Percentiles rank a stretch among this genome's conserved stretches.
Conservation (phyloP, 441 rosid species). For the Flueggea neowawraea region DNA sequence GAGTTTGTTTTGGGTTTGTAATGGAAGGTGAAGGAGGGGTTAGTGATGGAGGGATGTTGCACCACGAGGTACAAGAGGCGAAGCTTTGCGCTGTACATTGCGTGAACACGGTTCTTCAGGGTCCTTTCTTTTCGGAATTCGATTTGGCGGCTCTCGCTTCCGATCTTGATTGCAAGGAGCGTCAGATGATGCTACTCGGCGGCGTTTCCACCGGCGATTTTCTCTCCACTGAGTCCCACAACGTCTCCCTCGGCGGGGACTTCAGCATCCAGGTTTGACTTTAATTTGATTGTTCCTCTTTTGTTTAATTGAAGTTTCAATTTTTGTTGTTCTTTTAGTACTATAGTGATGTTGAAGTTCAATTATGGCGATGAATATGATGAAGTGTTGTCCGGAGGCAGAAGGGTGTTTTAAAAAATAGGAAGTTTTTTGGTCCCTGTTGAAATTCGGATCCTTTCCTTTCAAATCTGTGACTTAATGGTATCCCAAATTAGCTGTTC, state of each 20-base stretch:
- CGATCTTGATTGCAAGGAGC: constrained; percentile 84
- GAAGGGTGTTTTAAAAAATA: too few relatives aligned
- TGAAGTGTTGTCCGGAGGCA: too few relatives aligned
- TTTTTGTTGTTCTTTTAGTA: too few relatives aligned
- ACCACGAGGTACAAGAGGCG: constrained; percentile 97
- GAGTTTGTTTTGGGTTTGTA: too few relatives aligned
- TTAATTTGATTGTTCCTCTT: neutral
- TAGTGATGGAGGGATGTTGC: constrained; percentile 85
- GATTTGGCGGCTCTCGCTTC: constrained; percentile 94
- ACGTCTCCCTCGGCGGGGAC: constrained; percentile 90
- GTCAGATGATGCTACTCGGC: constrained; percentile 63
- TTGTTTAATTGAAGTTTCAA: too few relatives aligned
- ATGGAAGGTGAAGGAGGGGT: neutral
- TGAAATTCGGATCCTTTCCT: too few relatives aligned
- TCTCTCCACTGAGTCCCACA: constrained; percentile 77
- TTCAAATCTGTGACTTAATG: too few relatives aligned
- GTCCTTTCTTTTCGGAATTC: constrained; percentile 92
- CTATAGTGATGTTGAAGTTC: too few relatives aligned
- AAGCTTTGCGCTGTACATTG: constrained; percentile 99
- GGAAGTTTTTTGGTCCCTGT: too few relatives aligned
- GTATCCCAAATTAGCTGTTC: too few relatives aligned
- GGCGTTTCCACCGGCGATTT: constrained; percentile 53
- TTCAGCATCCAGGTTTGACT: constrained; percentile 79
- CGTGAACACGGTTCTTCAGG: constrained; percentile 92
- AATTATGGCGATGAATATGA: too few relatives aligned